Evolutionary conservation across 306 rosid genomes (phyloP).

Genomic region (Citrullus mucosospermus): DNA sequence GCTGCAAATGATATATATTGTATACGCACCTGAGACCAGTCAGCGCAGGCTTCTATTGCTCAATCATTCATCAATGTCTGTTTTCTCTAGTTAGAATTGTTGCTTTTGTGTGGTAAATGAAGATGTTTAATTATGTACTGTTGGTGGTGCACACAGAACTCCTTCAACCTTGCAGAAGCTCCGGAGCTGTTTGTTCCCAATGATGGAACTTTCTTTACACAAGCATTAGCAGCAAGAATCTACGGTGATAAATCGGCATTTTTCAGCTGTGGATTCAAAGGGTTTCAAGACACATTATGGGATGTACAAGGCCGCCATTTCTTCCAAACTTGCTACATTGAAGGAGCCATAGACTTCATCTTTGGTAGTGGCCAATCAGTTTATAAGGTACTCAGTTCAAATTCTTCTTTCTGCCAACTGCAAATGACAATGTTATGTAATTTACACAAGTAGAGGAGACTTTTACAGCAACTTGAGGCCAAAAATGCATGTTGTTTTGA

Average conservation of each 20-base stretch:
- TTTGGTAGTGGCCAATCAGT: conserved; percentile 32
- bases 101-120: neutral
- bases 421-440: neutral
- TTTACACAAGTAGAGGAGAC: neutral
- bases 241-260: conserved; percentile 34
- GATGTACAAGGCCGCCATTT: conserved; percentile 33
- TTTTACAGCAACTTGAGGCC: conserved; percentile 1
- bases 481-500: neutral
- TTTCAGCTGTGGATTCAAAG: conserved; percentile 21
- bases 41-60: neutral
- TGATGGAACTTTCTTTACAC: neutral
- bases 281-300: conserved; percentile 39
- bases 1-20: neutral
- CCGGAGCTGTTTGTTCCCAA: neutral
- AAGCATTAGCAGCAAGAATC: conserved; percentile 32
- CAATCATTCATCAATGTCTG: conserved; percentile 1
- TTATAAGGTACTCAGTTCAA: conserved; percentile 1
- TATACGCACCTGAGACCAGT: neutral
- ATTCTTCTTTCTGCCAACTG: neutral
- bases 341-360: conserved; percentile 37
- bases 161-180: neutral
- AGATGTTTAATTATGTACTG: neutral
- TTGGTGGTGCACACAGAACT: conserved; percentile 6
- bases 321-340: conserved; percentile 17
- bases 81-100: neutral